phyloP scores from a whole-genome alignment of 1,139 yeast species.

The Protomyces inundatus region DNA sequence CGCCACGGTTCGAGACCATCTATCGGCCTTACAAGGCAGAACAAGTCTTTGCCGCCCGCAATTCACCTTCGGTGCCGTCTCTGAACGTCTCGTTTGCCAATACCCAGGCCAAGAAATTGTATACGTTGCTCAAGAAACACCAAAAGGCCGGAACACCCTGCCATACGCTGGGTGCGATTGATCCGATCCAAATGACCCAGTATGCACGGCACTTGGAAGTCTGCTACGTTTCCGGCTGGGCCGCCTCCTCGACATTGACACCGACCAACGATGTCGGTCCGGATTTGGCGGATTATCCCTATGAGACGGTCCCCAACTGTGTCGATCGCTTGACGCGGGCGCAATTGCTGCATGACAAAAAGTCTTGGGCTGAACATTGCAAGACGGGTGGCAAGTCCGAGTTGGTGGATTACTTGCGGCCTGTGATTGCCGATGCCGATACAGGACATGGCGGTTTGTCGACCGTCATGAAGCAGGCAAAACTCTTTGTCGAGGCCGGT shows the following conservation, averaged over 20 bases:
- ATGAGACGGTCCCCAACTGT: slow-evolving; percentile 62
- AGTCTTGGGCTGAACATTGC: slow-evolving; percentile 43
- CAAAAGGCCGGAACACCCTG: slow-evolving; percentile 47
- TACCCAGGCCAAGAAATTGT: slow-evolving; percentile 51
- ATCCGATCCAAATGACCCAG: slow-evolving; percentile 59
- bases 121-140: slow-evolving; percentile 44
- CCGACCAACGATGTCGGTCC: slow-evolving; percentile 59
- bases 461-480: slow-evolving; percentile 59
- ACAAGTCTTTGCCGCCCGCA: slow-evolving; percentile 52
- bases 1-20: slow-evolving; percentile 49
- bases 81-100: slow-evolving; percentile 48
- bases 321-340: slow-evolving; percentile 58
- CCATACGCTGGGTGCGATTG: slow-evolving; percentile 57
- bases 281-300: slow-evolving; percentile 60
- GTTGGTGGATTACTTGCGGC: slow-evolving; percentile 45
- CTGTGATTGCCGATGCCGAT: slow-evolving; percentile 63
- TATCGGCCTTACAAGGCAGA: slow-evolving; percentile 52
- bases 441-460: slow-evolving; percentile 67
- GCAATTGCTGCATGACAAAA: slow-evolving; percentile 54
- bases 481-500: slow-evolving; percentile 59
- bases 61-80: slow-evolving; percentile 43
- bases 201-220: slow-evolving; percentile 49
- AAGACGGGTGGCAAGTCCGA: slow-evolving; percentile 43
- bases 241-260: slow-evolving; percentile 51
- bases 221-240: slow-evolving; percentile 62